Percentiles rank a stretch among this genome's conserved stretches.
Evolutionary conservation across 2,329 filamentous ascomycete species (phyloP).

Genomic region (Xylariaceae sp.): DNA sequence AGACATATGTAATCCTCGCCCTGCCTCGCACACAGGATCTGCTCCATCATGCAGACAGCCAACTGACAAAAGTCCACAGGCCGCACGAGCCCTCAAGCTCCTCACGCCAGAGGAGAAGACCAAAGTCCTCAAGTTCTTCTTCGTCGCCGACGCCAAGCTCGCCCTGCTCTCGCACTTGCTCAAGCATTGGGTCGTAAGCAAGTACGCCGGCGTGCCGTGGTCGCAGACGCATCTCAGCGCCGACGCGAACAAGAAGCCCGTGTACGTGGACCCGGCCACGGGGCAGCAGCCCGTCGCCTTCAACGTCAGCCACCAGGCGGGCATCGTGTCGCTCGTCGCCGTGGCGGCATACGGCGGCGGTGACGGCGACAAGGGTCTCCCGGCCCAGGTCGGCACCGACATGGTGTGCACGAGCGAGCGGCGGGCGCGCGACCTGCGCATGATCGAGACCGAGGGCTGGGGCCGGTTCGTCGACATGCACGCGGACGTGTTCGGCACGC

Average conservation of each 20-base stretch:
- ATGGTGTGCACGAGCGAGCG: conserved; percentile 73
- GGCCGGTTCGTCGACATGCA: conserved; percentile 66
- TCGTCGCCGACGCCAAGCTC: conserved; percentile 70
- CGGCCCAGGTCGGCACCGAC: conserved; percentile 62
- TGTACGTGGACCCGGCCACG: conserved; percentile 45
- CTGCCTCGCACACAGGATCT: neutral
- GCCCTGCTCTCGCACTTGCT: conserved; percentile 67
- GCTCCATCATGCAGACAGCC: neutral
- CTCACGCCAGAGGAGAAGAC: conserved; percentile 52
- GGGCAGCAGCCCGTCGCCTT: conserved; percentile 52
- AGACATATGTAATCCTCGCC: conserved; percentile 36
- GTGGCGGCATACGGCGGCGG: conserved; percentile 29
- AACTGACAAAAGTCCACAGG: conserved; percentile 32
- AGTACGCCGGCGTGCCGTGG: conserved; percentile 58
- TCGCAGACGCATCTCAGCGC: conserved; percentile 50
- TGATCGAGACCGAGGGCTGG: conserved; percentile 56
- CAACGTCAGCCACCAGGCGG: conserved; percentile 76
- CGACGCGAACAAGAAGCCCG: conserved; percentile 50
- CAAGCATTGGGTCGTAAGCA: conserved; percentile 65
- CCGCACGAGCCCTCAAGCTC: conserved; percentile 48
- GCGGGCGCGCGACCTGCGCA: conserved; percentile 54
- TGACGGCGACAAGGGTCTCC: conserved; percentile 7
- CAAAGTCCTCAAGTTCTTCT: conserved; percentile 57
- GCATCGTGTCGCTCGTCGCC: conserved; percentile 65
- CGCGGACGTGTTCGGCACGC: conserved; percentile 61